Conservation (phyloP, 164 flowering plant species). For the Buxus sempervirens region DNA sequence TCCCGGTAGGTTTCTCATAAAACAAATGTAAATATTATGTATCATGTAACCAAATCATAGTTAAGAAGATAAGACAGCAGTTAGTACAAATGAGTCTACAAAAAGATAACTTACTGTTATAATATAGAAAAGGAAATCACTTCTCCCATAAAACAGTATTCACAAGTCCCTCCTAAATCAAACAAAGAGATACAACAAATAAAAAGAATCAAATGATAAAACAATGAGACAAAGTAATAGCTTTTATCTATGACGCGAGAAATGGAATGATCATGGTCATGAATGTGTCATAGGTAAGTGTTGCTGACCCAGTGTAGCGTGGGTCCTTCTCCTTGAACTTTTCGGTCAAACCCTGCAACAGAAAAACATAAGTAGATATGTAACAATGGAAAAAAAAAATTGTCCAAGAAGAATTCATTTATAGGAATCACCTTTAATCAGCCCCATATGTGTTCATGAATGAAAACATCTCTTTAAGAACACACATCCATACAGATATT, state of each 20-base stretch:
- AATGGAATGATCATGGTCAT: constrained; percentile 72
- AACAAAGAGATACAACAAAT: neutral
- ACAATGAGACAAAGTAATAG: neutral
- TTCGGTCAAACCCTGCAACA: constrained; percentile 72
- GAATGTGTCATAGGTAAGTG: constrained; percentile 57
- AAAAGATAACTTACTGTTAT: no score
- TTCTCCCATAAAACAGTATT: no score
- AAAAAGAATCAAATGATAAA: neutral
- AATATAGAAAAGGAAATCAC: no score
- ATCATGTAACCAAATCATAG: no score
- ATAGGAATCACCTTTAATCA: no score
- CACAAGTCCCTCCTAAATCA: neutral
- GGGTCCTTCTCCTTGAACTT: constrained; percentile 81
- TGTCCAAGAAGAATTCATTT: neutral
- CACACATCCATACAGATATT: no score
- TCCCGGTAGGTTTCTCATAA: neutral
- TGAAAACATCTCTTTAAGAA: no score
- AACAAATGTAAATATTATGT: no score
- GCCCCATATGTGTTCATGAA: no score
- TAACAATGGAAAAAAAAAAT: neutral
- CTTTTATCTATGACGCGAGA: constrained; percentile 32
- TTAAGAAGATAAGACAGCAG: no score
- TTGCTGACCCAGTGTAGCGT: constrained; percentile 63
- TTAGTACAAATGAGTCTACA: no score
- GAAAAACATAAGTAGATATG: neutral